Conservation (phyloP, 371 early-diverging fungal species). For the Mortierella sp. region DNA sequence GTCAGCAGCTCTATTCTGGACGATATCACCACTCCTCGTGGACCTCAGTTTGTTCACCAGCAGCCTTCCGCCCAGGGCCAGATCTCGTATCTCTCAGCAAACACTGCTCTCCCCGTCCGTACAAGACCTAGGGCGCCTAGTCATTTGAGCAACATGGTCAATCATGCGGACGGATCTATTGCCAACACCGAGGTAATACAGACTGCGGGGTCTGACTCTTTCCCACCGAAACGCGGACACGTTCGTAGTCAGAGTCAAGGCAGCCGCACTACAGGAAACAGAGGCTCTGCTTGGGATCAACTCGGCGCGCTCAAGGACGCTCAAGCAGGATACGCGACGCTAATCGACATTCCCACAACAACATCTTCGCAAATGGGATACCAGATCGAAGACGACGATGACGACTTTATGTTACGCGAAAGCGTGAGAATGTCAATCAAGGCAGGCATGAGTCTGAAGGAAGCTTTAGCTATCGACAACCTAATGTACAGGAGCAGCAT, state of each 20-base stretch:
- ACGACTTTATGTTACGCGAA: background rate
- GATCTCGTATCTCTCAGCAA: background rate
- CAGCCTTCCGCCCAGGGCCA: background rate
- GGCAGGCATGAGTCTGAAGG: conserved; percentile 19
- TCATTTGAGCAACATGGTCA: conserved; percentile 42
- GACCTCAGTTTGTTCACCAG: background rate
- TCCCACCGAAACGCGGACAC: conserved; percentile 13
- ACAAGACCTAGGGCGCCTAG: conserved; percentile 28
- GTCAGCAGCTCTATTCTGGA: conserved; percentile 16
- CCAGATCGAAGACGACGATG: background rate
- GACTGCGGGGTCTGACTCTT: background rate
- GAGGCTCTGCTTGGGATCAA: conserved; percentile 19
- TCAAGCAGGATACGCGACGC: conserved; percentile 22
- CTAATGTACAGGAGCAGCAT: background rate
- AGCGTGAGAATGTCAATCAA: conserved; percentile 2
- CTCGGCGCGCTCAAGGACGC: background rate
- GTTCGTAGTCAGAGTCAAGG: conserved; percentile 37
- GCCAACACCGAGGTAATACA: background rate
- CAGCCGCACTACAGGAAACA: background rate
- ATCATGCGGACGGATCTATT: background rate
- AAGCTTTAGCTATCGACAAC: conserved; percentile 13
- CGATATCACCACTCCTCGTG: conserved; percentile 10
- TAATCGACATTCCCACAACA: conserved; percentile 11
- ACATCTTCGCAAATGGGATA: conserved; percentile 6
- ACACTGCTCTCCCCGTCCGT: background rate